phyloP scores from a whole-genome alignment of 2,329 filamentous ascomycete species.

The Botrytis tulipae region DNA sequence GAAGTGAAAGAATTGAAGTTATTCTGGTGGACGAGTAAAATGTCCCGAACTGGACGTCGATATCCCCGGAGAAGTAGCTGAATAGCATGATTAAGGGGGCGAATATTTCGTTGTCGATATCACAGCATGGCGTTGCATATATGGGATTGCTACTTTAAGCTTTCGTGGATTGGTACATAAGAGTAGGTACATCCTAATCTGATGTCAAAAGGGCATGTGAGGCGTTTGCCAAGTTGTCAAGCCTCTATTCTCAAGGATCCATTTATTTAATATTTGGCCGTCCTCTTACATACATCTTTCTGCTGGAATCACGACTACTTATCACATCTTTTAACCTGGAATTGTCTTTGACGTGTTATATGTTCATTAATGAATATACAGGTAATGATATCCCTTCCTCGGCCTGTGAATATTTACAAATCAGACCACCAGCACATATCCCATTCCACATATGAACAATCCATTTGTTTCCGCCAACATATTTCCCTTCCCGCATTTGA shows the following conservation, averaged over 20 bases:
- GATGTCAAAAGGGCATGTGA: not conserved
- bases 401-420: conserved; percentile 5
- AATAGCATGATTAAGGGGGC: not conserved
- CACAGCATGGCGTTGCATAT: not conserved
- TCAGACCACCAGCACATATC: not conserved
- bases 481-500: not conserved
- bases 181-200: not conserved
- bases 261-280: not conserved
- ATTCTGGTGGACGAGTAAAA: not conserved
- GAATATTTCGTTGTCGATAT: not conserved
- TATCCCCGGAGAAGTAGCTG: not conserved
- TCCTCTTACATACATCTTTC: not conserved
- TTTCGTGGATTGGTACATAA: conserved; percentile 1
- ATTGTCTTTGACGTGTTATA: not conserved
- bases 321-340: not conserved
- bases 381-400: not conserved
- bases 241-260: not conserved
- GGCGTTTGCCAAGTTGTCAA: not conserved
- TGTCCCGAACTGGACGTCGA: not conserved
- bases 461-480: not conserved
- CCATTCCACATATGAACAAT: not conserved
- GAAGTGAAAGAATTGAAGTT: conserved; percentile 31
- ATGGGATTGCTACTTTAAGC: not conserved
- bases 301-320: not conserved
- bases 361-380: conserved; percentile 13